Percentiles rank a stretch among this genome's conserved stretches.
These are phyloP conservation scores for Russula olivacea DNA, from an alignment of 768 basidiomycete genomes.

Conservation along the genomic window DNA sequence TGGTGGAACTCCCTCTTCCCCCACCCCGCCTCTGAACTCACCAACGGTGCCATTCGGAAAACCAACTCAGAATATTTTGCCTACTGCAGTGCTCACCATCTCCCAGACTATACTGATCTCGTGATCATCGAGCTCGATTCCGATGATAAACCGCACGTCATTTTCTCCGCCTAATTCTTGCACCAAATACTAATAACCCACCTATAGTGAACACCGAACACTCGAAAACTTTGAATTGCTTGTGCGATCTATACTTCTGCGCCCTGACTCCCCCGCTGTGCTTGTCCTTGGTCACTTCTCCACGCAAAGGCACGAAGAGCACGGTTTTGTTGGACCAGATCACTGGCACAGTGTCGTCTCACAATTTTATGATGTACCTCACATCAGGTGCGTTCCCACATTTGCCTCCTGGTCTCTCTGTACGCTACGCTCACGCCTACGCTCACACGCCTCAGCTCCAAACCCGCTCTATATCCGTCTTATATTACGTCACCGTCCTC, in stretches of 20 bases:
- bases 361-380: conserved; percentile 96
- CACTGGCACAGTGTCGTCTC: conserved; percentile 86
- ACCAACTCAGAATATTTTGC: conserved; percentile 94
- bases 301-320: conserved; percentile 69
- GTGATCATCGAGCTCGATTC: conserved; percentile 93
- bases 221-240: conserved; percentile 89
- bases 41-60: conserved; percentile 91
- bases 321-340: conserved; percentile 88
- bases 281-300: conserved; percentile 93
- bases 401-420: background rate
- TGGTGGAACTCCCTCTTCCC: conserved; percentile 99
- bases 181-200: background rate
- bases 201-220: conserved; percentile 55
- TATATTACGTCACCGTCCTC: conserved; percentile 72
- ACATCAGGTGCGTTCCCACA: conserved; percentile 50
- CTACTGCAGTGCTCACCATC: conserved; percentile 87
- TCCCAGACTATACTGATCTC: conserved; percentile 90
- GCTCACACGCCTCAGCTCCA: conserved; percentile 45
- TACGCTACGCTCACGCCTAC: too few species aligned
- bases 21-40: conserved; percentile 94
- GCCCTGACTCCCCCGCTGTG: conserved; percentile 88
- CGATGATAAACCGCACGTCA: conserved; percentile 77
- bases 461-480: conserved; percentile 72
- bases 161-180: background rate
- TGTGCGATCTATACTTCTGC: conserved; percentile 82